A percentile compares a stretch with the other conserved stretches of the same genome.
Conservation (phyloP, 352 stramenopile genomes). For the Thraustotheca clavata region DNA sequence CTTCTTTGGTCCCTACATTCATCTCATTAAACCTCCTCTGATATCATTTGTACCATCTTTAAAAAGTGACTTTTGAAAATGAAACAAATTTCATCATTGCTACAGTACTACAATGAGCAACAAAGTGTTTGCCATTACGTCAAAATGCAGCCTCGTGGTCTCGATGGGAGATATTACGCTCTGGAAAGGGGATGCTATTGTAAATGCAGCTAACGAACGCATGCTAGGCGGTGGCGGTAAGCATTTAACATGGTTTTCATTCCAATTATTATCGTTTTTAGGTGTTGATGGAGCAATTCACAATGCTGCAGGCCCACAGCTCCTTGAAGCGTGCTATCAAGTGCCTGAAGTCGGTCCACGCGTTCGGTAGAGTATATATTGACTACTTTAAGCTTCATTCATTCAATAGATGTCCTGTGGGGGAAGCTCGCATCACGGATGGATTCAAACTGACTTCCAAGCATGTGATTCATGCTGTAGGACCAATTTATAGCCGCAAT, state of each 20-base stretch:
- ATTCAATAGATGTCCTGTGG: slow-evolving; percentile 8
- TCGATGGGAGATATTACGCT: slow-evolving; percentile 21
- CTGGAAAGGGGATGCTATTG: slow-evolving; percentile 21
- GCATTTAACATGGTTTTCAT: not conserved
- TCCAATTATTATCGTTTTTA: not conserved
- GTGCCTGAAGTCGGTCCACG: not conserved
- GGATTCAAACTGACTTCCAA: slow-evolving; percentile 5
- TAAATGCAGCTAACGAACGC: slow-evolving; percentile 21
- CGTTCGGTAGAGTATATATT: not conserved
- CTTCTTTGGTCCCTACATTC: slow-evolving; percentile 54
- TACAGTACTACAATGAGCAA: not conserved
- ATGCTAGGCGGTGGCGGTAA: slow-evolving; percentile 17
- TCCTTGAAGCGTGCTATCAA: slow-evolving; percentile 6
- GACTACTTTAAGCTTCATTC: not conserved
- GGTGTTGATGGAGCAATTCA: slow-evolving; percentile 22
- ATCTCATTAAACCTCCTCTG: not conserved
- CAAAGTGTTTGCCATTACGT: not conserved
- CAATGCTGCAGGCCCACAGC: slow-evolving; percentile 1
- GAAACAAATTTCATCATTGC: not conserved
- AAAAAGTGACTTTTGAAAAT: not conserved
- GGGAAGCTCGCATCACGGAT: slow-evolving; percentile 18
- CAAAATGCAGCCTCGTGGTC: not conserved
- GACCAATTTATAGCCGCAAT: slow-evolving; percentile 1
- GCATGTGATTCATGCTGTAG: slow-evolving; percentile 22
- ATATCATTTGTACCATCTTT: not conserved